Conservation (phyloP, 495 filamentous ascomycete species). For the Neurospora sp. region DNA sequence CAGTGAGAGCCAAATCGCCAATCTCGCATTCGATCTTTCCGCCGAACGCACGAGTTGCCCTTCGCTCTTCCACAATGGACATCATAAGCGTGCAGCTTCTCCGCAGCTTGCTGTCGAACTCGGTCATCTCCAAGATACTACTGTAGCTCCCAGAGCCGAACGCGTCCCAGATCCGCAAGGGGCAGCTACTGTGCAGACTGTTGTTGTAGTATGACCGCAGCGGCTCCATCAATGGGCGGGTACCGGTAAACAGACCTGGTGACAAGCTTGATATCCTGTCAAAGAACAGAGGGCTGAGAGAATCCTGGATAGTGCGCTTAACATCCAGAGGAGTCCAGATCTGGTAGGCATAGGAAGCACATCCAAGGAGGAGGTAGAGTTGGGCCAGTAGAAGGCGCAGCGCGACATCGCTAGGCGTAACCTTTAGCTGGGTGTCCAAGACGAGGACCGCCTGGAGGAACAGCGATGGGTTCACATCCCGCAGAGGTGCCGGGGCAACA, state of each 20-base stretch:
- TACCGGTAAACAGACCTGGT: constrained; percentile 32
- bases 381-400: constrained; percentile 36
- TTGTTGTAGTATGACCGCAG: constrained; percentile 28
- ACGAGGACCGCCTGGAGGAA: constrained; percentile 38
- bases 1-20: constrained; percentile 24
- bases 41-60: constrained; percentile 26
- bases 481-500: constrained; percentile 17
- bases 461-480: constrained; percentile 17
- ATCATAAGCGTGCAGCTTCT: constrained; percentile 33
- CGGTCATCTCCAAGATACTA: constrained; percentile 29
- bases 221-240: constrained; percentile 21
- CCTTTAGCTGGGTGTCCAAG: constrained; percentile 31
- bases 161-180: constrained; percentile 32
- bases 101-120: constrained; percentile 26
- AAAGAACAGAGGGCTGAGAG: constrained; percentile 35
- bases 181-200: constrained; percentile 24
- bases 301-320: constrained; percentile 42
- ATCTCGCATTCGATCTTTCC: constrained; percentile 28
- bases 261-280: constrained; percentile 43
- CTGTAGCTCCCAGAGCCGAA: constrained; percentile 37
- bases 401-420: constrained; percentile 26
- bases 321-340: constrained; percentile 36
- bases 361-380: constrained; percentile 37
- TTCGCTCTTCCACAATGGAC: constrained; percentile 36
- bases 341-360: constrained; percentile 28